Percentiles rank a stretch among this genome's conserved stretches.
Conservation (phyloP, 2,329 filamentous ascomycete species). For the Grosmannia serpens region DNA sequence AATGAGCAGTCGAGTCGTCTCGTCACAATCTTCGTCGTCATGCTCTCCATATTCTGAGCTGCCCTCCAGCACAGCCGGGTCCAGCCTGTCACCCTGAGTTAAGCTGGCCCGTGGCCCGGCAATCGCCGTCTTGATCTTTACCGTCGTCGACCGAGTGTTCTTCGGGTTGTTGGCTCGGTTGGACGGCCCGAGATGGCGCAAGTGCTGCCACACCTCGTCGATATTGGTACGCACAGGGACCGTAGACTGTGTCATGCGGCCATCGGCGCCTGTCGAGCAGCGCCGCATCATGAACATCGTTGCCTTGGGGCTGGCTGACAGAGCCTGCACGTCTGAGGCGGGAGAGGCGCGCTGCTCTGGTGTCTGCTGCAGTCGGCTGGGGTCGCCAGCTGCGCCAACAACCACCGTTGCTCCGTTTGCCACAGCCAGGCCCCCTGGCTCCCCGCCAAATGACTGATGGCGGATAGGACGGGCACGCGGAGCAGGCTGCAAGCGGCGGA, state of each 20-base stretch:
- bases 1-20: conserved; percentile 31
- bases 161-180: conserved; percentile 55
- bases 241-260: conserved; percentile 31
- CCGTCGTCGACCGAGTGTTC: conserved; percentile 47
- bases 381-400: conserved; percentile 16
- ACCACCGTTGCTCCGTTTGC: conserved; percentile 16
- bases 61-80: neutral
- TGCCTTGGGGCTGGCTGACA: conserved; percentile 36
- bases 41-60: conserved; percentile 4
- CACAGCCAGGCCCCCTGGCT: neutral
- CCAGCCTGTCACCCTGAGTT: neutral
- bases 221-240: conserved; percentile 49
- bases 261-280: conserved; percentile 43
- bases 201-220: conserved; percentile 50
- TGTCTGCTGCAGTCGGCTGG: conserved; percentile 8
- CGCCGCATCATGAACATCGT: conserved; percentile 50
- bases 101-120: neutral
- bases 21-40: conserved; percentile 20
- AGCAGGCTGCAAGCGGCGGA: conserved; percentile 75
- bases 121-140: conserved; percentile 47
- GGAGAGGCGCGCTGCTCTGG: neutral
- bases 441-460: conserved; percentile 18
- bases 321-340: conserved; percentile 20
- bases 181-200: conserved; percentile 55
- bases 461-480: conserved; percentile 55